Evolutionary conservation across 441 rosid species (phyloP).

Genomic region (Aleurites moluccanus): DNA sequence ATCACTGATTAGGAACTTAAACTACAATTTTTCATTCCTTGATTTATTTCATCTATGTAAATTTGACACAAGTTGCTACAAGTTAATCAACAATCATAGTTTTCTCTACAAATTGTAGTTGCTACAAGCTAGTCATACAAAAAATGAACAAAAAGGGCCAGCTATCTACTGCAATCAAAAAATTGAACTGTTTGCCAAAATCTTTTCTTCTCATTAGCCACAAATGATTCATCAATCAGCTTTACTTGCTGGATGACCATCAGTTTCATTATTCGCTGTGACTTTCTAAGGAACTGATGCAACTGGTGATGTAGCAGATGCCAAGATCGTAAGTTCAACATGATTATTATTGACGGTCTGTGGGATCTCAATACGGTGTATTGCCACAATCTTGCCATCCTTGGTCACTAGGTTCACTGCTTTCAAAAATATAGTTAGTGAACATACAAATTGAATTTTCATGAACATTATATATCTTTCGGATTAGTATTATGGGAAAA

Average conservation of each 20-base stretch:
- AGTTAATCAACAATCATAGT: constrained; percentile 14
- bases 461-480: no score
- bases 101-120: background rate
- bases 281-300: constrained; percentile 38
- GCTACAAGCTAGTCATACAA: background rate
- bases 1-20: background rate
- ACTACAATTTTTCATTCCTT: constrained; percentile 1
- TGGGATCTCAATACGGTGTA: constrained; percentile 32
- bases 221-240: constrained; percentile 3
- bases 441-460: no score
- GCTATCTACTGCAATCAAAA: constrained; percentile 11
- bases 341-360: constrained; percentile 28
- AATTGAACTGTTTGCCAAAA: background rate
- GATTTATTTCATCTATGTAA: constrained; percentile 10
- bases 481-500: background rate
- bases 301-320: constrained; percentile 40
- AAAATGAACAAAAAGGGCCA: background rate
- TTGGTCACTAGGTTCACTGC: constrained; percentile 38
- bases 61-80: constrained; percentile 26
- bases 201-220: background rate
- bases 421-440: background rate
- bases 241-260: constrained; percentile 17
- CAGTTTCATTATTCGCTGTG: constrained; percentile 30
- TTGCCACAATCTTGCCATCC: constrained; percentile 42
- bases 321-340: constrained; percentile 45